phyloP scores from a whole-genome alignment of 768 basidiomycete species.

The Obba rivulosa region DNA sequence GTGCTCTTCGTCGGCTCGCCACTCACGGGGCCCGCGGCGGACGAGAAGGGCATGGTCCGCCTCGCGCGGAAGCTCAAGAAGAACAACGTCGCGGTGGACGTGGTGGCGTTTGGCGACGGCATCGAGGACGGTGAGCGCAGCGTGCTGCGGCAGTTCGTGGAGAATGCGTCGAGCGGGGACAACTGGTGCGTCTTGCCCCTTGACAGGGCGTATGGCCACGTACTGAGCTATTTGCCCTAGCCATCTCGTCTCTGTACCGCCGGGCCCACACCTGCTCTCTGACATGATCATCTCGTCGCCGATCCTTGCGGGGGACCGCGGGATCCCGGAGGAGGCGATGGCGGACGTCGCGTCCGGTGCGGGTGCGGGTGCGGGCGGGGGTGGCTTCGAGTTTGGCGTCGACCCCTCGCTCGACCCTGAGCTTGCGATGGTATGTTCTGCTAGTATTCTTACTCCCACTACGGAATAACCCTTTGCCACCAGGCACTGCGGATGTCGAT shows the following conservation, averaged over 20 bases:
- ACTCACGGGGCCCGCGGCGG: slow-evolving; percentile 59
- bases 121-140: slow-evolving; percentile 70
- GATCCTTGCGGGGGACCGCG: slow-evolving; percentile 75
- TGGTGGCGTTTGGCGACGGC: slow-evolving; percentile 86
- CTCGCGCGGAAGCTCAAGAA: slow-evolving; percentile 98
- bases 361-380: slow-evolving; percentile 40
- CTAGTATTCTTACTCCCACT: background rate
- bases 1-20: slow-evolving; percentile 94
- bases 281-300: slow-evolving; percentile 78
- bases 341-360: slow-evolving; percentile 39
- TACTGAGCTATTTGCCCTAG: slow-evolving; percentile 32
- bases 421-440: slow-evolving; percentile 77
- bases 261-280: slow-evolving; percentile 76
- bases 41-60: slow-evolving; percentile 76
- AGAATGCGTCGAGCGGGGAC: slow-evolving; percentile 73
- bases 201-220: background rate
- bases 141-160: slow-evolving; percentile 77
- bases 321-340: slow-evolving; percentile 59
- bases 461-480: background rate
- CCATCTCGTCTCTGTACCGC: slow-evolving; percentile 75
- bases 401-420: slow-evolving; percentile 96
- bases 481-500: slow-evolving; percentile 97
- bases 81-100: slow-evolving; percentile 96
- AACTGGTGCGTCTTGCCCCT: slow-evolving; percentile 65
- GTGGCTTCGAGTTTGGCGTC: slow-evolving; percentile 79